Conservation (phyloP, 306 rosid genomes). For the Phaseolus lunatus region DNA sequence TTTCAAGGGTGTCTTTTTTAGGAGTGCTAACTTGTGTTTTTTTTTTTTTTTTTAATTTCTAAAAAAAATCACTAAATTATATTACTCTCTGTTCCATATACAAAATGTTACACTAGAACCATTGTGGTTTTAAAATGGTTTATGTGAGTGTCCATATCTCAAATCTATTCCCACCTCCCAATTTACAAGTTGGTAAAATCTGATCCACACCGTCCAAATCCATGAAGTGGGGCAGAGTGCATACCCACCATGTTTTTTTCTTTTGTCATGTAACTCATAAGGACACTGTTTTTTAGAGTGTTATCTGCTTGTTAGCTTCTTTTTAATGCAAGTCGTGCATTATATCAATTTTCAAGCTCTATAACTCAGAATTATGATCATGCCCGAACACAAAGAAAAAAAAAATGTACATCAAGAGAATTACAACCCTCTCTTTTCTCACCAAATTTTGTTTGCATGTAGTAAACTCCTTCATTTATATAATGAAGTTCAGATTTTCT, state of each 20-base stretch:
- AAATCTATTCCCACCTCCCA: not conserved
- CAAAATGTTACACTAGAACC: too few relatives aligned
- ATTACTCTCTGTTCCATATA: too few relatives aligned
- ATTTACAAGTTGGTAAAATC: not conserved
- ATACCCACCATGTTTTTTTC: not conserved
- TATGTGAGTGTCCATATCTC: not conserved
- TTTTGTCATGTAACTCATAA: not conserved
- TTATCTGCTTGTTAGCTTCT: not conserved
- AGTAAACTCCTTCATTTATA: not conserved
- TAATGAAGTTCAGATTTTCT: constrained; percentile 2
- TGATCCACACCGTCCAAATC: not conserved
- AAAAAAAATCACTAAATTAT: too few relatives aligned
- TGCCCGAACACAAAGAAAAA: not conserved
- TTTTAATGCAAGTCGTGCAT: not conserved
- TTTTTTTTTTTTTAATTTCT: too few relatives aligned
- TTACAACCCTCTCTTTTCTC: not conserved
- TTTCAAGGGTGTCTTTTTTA: too few relatives aligned
- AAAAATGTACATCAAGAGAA: not conserved
- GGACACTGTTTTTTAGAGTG: not conserved
- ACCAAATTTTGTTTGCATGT: not conserved
- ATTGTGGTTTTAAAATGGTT: not conserved
- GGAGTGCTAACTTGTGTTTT: too few relatives aligned
- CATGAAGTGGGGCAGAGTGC: not conserved
- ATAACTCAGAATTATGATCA: not conserved
- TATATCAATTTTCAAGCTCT: not conserved